A percentile compares a stretch with the other conserved stretches of the same genome.
phyloP scores from a whole-genome alignment of 257 asterid genomes.

The Misopates orontium region DNA sequence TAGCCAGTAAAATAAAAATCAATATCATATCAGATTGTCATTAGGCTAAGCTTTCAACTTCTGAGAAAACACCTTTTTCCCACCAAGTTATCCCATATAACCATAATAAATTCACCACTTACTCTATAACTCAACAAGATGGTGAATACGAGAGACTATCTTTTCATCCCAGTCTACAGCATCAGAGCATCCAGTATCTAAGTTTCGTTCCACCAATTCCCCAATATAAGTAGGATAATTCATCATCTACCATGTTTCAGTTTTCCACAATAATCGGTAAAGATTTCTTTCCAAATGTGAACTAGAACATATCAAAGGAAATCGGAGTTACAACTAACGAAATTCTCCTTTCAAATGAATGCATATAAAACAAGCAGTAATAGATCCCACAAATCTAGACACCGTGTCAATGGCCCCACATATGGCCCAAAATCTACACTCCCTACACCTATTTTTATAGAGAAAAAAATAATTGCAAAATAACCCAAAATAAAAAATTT shows the following conservation, averaged over 20 bases:
- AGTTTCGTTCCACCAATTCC: conserved; percentile 6
- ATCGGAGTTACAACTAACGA: background rate
- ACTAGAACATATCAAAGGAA: conserved; percentile 14
- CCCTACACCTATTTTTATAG: too few relatives aligned
- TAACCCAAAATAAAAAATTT: background rate
- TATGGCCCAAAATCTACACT: too few relatives aligned
- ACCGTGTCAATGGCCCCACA: too few relatives aligned
- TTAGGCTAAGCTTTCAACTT: background rate
- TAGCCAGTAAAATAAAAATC: too few relatives aligned
- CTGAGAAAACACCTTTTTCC: background rate
- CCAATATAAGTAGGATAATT: conserved; percentile 10
- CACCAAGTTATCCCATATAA: background rate
- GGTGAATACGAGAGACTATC: background rate
- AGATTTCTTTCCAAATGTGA: background rate
- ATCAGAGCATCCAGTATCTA: conserved; percentile 10
- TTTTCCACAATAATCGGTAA: background rate
- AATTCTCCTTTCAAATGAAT: conserved; percentile 8
- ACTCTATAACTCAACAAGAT: background rate
- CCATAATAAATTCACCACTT: background rate
- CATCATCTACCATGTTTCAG: background rate
- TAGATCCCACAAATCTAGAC: background rate
- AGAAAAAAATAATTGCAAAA: too few relatives aligned
- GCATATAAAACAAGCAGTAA: background rate
- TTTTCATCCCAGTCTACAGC: background rate
- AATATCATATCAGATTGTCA: background rate